A percentile compares a stretch with the other conserved stretches of the same genome.
Conservation (phyloP, 768 basidiomycete genomes). For the Suillus spraguei region DNA sequence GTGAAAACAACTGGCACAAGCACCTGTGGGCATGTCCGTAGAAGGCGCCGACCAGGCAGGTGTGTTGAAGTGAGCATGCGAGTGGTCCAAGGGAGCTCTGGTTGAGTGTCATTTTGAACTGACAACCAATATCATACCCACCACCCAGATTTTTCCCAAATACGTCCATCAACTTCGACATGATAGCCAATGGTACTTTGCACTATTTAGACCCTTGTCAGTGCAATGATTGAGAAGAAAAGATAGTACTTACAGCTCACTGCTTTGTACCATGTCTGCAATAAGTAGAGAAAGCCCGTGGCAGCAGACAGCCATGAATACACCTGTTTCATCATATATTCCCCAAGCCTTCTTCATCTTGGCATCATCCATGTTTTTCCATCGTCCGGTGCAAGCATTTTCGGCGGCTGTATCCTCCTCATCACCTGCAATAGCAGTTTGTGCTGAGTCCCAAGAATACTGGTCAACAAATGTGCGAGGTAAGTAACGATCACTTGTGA, state of each 20-base stretch:
- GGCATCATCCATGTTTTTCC: not conserved
- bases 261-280: not conserved
- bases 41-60: not conserved
- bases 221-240: not conserved
- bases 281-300: not conserved
- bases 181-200: not conserved
- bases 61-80: not conserved
- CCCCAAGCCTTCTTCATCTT: not conserved
- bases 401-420: not conserved
- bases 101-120: not conserved
- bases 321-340: not conserved
- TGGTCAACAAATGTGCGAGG: not conserved
- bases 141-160: not conserved
- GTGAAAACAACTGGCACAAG: not conserved
- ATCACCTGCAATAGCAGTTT: not conserved
- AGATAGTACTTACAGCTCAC: not conserved
- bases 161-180: not conserved
- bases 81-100: not conserved
- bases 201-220: not conserved
- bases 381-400: not conserved
- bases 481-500: constrained; percentile 4
- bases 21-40: not conserved
- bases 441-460: not conserved
- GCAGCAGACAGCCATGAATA: not conserved
- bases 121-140: not conserved